These are phyloP conservation scores for Boletus bicolor DNA, from an alignment of 768 basidiomycete species.

Conservation along the genomic window DNA sequence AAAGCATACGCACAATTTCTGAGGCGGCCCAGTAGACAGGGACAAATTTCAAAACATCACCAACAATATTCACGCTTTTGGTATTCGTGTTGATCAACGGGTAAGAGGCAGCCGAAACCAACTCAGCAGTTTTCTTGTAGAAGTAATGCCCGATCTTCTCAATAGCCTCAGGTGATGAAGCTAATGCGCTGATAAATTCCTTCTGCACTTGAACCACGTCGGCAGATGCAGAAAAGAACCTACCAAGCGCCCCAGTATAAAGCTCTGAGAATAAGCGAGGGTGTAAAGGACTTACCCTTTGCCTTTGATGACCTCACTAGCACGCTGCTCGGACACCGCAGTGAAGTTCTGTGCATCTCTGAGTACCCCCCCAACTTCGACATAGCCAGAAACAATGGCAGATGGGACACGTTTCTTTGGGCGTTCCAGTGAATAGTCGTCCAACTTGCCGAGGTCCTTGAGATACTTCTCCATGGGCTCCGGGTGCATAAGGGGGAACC, in stretches of 20 bases:
- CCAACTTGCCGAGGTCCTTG: constrained; percentile 48
- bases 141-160: constrained; percentile 59
- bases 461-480: constrained; percentile 60
- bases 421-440: constrained; percentile 54
- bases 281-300: constrained; percentile 46
- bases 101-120: constrained; percentile 55
- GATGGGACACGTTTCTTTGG: constrained; percentile 36
- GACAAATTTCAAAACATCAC: constrained; percentile 61
- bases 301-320: constrained; percentile 52
- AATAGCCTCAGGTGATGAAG: constrained; percentile 44
- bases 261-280: not conserved
- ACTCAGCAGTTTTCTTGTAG: constrained; percentile 57
- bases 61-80: constrained; percentile 60
- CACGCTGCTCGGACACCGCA: constrained; percentile 48
- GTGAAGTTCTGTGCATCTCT: constrained; percentile 44
- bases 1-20: constrained; percentile 53
- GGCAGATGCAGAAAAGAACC: constrained; percentile 64
- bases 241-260: constrained; percentile 23
- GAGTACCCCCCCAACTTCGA: constrained; percentile 52
- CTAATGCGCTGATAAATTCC: constrained; percentile 50
- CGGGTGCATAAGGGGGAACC: constrained; percentile 88
- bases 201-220: constrained; percentile 37
- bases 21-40: constrained; percentile 69
- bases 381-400: constrained; percentile 43
- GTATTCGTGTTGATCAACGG: constrained; percentile 52